Percentiles rank a stretch among this genome's conserved stretches.
phyloP scores from a whole-genome alignment of 2,329 filamentous ascomycete genomes.

The Aspergillus uvarum region DNA sequence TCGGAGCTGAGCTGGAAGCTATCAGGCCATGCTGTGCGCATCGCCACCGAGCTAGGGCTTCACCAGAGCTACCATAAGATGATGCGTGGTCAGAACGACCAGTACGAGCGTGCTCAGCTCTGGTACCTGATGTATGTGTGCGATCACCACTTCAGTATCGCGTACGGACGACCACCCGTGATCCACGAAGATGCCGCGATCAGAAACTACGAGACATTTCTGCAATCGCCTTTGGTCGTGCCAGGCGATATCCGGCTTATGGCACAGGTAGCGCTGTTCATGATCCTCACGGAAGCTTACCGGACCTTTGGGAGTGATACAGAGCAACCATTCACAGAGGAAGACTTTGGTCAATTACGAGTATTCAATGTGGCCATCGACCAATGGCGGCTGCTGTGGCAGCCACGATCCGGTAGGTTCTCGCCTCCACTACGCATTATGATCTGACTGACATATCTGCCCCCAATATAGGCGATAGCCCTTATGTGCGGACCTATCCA shows the following conservation, averaged over 20 bases:
- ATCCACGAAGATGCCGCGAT: slow-evolving; percentile 60
- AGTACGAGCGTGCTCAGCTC: slow-evolving; percentile 57
- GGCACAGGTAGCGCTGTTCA: slow-evolving; percentile 59
- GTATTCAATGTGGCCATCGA: slow-evolving; percentile 52
- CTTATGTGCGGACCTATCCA: slow-evolving; percentile 50
- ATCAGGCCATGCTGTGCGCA: slow-evolving; percentile 58
- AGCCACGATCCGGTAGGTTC: slow-evolving; percentile 43
- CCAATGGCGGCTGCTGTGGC: slow-evolving; percentile 54
- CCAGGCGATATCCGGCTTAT: slow-evolving; percentile 57
- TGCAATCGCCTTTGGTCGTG: slow-evolving; percentile 53
- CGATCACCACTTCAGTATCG: slow-evolving; percentile 64
- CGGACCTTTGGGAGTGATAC: slow-evolving; percentile 59
- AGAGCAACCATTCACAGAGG: slow-evolving; percentile 52
- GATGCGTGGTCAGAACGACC: slow-evolving; percentile 48
- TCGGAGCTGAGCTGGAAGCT: slow-evolving; percentile 64
- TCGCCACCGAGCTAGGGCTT: slow-evolving; percentile 58
- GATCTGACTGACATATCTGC: neutral
- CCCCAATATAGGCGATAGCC: slow-evolving; percentile 37
- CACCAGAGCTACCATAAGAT: slow-evolving; percentile 56
- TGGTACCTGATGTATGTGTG: slow-evolving; percentile 66
- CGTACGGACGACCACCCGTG: slow-evolving; percentile 60
- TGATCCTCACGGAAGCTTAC: slow-evolving; percentile 58
- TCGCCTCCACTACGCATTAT: neutral
- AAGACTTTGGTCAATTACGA: slow-evolving; percentile 52
- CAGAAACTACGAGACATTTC: slow-evolving; percentile 57